A percentile compares a stretch with the other conserved stretches of the same genome.
phyloP scores from a whole-genome alignment of 768 basidiomycete species.

The Termitomyces sp. region DNA sequence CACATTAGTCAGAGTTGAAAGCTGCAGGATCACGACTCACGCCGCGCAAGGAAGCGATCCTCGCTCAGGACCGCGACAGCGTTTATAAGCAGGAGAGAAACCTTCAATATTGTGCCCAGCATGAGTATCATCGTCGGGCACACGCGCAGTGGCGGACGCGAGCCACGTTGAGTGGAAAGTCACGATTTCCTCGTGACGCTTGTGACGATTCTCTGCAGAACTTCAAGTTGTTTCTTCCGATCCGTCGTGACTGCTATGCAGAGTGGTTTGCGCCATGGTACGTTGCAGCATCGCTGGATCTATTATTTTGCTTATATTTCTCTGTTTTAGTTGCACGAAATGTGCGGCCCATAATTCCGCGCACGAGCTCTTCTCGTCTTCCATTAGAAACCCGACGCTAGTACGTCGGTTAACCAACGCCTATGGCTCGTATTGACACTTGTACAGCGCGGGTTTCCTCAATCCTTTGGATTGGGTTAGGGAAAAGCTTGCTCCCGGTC shows the following conservation, averaged over 20 bases:
- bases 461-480: slow-evolving; percentile 61
- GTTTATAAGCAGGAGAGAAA: slow-evolving; percentile 84
- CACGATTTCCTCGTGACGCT: slow-evolving; percentile 6
- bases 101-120: slow-evolving; percentile 77
- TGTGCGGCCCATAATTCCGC: slow-evolving; percentile 3
- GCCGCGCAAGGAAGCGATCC: slow-evolving; percentile 90
- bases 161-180: slow-evolving; percentile 10
- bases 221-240: slow-evolving; percentile 5
- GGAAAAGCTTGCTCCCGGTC: slow-evolving; percentile 46
- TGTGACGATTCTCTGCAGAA: slow-evolving; percentile 9
- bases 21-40: slow-evolving; percentile 39
- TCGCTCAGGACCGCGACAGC: slow-evolving; percentile 94
- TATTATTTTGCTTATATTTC: slow-evolving; percentile 3
- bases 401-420: slow-evolving; percentile 25
- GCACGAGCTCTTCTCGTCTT: slow-evolving; percentile 17
- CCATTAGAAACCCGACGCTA: slow-evolving; percentile 35
- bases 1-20: slow-evolving; percentile 14
- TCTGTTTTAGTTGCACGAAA: slow-evolving; percentile 6
- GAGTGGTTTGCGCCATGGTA: slow-evolving; percentile 16
- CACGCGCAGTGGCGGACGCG: slow-evolving; percentile 11
- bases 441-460: slow-evolving; percentile 38
- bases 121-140: slow-evolving; percentile 36
- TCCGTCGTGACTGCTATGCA: slow-evolving; percentile 9
- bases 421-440: slow-evolving; percentile 3
- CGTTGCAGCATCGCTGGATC: slow-evolving; percentile 15